These are phyloP conservation scores for Periglandula ipomoeae DNA, from an alignment of 2,329 filamentous ascomycete species.

Conservation along the genomic window DNA sequence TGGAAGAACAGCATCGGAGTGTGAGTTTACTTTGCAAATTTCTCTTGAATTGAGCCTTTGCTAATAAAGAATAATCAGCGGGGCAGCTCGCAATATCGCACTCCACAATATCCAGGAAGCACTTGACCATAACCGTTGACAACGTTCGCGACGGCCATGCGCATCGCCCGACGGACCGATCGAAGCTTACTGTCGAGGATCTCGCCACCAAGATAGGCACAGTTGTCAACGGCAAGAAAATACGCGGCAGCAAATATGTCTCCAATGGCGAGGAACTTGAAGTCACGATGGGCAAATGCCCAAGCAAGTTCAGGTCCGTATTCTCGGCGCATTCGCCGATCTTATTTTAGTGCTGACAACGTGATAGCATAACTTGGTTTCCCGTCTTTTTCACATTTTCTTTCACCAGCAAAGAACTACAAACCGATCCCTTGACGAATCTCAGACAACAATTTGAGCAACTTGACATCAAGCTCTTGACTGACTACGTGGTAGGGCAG, in stretches of 20 bases:
- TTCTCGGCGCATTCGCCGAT: background rate
- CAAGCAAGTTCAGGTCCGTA: conserved; percentile 50
- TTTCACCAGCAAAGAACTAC: conserved; percentile 61
- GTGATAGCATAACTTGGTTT: conserved; percentile 62
- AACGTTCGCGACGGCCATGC: conserved; percentile 57
- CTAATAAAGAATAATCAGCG: conserved; percentile 30
- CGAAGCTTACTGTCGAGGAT: conserved; percentile 66
- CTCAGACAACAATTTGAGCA: conserved; percentile 63
- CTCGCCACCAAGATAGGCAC: conserved; percentile 80
- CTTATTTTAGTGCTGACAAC: background rate
- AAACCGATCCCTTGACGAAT: conserved; percentile 51
- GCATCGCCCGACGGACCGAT: conserved; percentile 54
- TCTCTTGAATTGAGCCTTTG: background rate
- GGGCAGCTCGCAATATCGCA: conserved; percentile 63
- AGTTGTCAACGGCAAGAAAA: conserved; percentile 60
- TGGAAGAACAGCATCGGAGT: conserved; percentile 64
- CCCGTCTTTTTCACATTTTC: conserved; percentile 69
- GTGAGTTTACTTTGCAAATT: conserved; percentile 28
- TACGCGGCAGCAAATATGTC: conserved; percentile 51
- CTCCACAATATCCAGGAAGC: conserved; percentile 80
- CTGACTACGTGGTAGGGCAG: conserved; percentile 57
- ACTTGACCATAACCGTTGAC: conserved; percentile 69
- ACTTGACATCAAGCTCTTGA: conserved; percentile 79
- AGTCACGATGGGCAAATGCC: conserved; percentile 64
- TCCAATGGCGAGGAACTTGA: conserved; percentile 45